A percentile compares a stretch with the other conserved stretches of the same genome.
Conservation (phyloP, 306 rosid genomes). For the Quercus cerris region DNA sequence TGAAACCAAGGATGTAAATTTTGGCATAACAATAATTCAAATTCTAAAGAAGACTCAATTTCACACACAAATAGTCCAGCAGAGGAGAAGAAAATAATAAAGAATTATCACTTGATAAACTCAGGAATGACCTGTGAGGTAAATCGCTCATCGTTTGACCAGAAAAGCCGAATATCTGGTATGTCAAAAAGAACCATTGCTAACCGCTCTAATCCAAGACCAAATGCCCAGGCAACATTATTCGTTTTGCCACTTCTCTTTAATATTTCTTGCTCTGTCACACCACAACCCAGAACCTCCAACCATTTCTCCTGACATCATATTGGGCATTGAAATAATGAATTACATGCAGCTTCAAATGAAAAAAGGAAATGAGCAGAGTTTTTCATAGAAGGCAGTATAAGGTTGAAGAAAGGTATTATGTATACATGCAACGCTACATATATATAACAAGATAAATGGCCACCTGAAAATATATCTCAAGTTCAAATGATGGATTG, state of each 20-base stretch:
- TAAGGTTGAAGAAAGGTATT: background rate
- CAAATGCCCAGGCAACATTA: conserved; percentile 99
- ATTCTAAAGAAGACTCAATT: conserved; percentile 15
- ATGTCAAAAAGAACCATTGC: conserved; percentile 99
- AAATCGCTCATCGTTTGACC: conserved; percentile 90
- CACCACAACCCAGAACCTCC: conserved; percentile 98
- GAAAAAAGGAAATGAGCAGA: background rate
- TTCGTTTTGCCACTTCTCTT: conserved; percentile 63
- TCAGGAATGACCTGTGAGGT: conserved; percentile 78
- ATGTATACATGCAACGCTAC: background rate
- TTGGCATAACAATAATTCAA: background rate
- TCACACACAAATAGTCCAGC: conserved; percentile 11
- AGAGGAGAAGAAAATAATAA: conserved; percentile 8
- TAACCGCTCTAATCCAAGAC: conserved; percentile 92
- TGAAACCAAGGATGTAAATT: background rate
- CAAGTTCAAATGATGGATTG: conserved; percentile 92
- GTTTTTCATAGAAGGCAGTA: background rate
- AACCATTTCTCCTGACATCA: conserved; percentile 77
- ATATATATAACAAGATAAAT: conserved; percentile 5
- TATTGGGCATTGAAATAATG: background rate
- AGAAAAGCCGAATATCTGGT: conserved; percentile 93
- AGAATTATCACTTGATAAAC: conserved; percentile 16
- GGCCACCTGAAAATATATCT: conserved; percentile 81
- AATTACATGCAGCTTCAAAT: background rate
- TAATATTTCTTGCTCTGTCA: conserved; percentile 92